Conservation (phyloP, 192 early-diverging fungal genomes). For the Podochytrium sp. region DNA sequence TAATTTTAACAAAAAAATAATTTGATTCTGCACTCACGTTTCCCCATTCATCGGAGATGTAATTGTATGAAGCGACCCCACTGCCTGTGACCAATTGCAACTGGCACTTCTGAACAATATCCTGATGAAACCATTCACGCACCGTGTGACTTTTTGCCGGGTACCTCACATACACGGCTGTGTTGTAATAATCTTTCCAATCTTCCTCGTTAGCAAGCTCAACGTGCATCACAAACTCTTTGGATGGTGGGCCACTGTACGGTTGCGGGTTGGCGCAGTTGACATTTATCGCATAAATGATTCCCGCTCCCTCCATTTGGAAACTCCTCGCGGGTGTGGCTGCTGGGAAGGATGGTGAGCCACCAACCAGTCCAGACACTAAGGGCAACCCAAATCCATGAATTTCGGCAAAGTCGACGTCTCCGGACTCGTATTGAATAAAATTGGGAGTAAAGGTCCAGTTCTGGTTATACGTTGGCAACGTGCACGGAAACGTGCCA, state of each 20-base stretch:
- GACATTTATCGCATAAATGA: neutral
- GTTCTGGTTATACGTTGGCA: neutral
- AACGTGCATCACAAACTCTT: neutral
- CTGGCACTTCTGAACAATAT: neutral
- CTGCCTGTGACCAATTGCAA: neutral
- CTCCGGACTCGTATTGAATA: neutral
- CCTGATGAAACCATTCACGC: neutral
- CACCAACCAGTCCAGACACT: conserved; percentile 2
- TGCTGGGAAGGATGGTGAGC: neutral
- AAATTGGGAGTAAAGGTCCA: conserved; percentile 12
- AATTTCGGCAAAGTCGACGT: neutral
- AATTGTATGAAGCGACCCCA: neutral
- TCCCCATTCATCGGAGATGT: conserved; percentile 12
- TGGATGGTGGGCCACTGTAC: neutral
- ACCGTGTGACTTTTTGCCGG: conserved; percentile 1
- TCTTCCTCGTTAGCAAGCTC: neutral
- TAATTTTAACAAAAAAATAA: no score
- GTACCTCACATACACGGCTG: neutral
- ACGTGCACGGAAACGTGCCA: neutral
- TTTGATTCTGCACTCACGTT: no score
- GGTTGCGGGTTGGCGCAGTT: neutral
- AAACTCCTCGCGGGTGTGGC: neutral
- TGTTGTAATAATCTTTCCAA: conserved; percentile 3
- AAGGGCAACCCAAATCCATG: conserved; percentile 1
- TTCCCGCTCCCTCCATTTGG: conserved; percentile 1